A percentile compares a stretch with the other conserved stretches of the same genome.
phyloP scores from a whole-genome alignment of 176 grass and related monocot species.

The Eleusine indica region DNA sequence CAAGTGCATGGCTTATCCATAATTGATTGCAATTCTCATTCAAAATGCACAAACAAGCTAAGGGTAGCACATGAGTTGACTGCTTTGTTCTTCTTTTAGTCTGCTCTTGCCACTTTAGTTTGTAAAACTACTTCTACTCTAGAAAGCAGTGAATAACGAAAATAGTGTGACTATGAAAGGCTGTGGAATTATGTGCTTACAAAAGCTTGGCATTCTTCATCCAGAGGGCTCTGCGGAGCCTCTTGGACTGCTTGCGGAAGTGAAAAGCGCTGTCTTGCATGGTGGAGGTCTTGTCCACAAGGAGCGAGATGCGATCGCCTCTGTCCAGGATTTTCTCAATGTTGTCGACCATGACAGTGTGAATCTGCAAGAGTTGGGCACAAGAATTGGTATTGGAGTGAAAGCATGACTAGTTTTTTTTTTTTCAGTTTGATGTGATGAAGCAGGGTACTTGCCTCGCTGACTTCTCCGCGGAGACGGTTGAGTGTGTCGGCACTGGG shows the following conservation, averaged over 20 bases:
- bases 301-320: slow-evolving; percentile 86
- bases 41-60: background rate
- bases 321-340: slow-evolving; percentile 96
- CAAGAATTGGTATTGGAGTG: background rate
- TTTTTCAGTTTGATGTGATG: background rate
- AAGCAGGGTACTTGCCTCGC: slow-evolving; percentile 55
- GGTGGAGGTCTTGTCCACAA: slow-evolving; percentile 93
- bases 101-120: background rate
- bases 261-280: slow-evolving; percentile 94
- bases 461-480: slow-evolving; percentile 82
- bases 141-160: background rate
- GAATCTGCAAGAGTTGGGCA: slow-evolving; percentile 57
- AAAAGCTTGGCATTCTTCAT: slow-evolving; percentile 97
- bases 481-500: slow-evolving; percentile 81
- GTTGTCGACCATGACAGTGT: slow-evolving; percentile 97
- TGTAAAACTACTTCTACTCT: background rate
- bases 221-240: slow-evolving; percentile 80
- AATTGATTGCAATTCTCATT: background rate
- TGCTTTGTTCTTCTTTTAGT: background rate
- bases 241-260: slow-evolving; percentile 88
- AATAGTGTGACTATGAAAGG: background rate
- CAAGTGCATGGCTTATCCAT: background rate
- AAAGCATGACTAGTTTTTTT: background rate
- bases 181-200: slow-evolving; percentile 43
- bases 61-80: background rate